Evolutionary conservation across 2,329 filamentous ascomycete species (phyloP).

Genomic region (Epichloe glyceriae): DNA sequence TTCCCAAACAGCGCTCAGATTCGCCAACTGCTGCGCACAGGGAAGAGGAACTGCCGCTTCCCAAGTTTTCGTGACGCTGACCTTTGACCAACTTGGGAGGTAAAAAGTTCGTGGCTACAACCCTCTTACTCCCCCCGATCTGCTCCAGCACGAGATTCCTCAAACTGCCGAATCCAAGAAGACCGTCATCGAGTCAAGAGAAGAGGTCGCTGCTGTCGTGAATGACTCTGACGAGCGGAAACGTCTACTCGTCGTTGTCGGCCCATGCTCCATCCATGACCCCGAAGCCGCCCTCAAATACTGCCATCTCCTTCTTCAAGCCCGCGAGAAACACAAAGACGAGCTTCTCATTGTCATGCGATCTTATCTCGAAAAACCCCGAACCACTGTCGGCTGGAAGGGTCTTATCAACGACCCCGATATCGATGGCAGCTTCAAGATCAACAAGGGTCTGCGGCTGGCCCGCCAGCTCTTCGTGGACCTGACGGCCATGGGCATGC

Average conservation of each 20-base stretch:
- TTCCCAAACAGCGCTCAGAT: background rate
- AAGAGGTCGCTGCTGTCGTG: conserved; percentile 59
- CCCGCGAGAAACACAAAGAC: conserved; percentile 68
- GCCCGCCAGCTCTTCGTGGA: conserved; percentile 91
- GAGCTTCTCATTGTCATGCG: conserved; percentile 88
- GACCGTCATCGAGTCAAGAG: conserved; percentile 59
- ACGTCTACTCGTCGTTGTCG: conserved; percentile 84
- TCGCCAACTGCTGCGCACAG: background rate
- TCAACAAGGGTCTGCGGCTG: conserved; percentile 93
- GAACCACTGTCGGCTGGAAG: conserved; percentile 98
- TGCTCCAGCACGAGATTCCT: conserved; percentile 86
- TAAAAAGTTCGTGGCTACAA: conserved; percentile 71
- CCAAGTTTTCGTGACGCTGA: background rate
- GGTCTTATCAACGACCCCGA: conserved; percentile 98
- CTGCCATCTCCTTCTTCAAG: conserved; percentile 60
- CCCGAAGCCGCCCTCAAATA: conserved; percentile 81
- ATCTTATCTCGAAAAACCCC: conserved; percentile 96
- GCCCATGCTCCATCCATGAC: conserved; percentile 96
- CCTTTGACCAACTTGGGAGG: background rate
- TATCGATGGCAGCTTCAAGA: conserved; percentile 93
- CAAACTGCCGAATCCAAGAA: conserved; percentile 44
- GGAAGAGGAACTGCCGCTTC: background rate
- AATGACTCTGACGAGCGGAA: conserved; percentile 64
- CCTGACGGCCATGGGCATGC: conserved; percentile 75
- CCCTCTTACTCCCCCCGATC: conserved; percentile 79